phyloP scores from a whole-genome alignment of 228 moss, liverwort and hornwort species.

The Sphagnum magellanicum region DNA sequence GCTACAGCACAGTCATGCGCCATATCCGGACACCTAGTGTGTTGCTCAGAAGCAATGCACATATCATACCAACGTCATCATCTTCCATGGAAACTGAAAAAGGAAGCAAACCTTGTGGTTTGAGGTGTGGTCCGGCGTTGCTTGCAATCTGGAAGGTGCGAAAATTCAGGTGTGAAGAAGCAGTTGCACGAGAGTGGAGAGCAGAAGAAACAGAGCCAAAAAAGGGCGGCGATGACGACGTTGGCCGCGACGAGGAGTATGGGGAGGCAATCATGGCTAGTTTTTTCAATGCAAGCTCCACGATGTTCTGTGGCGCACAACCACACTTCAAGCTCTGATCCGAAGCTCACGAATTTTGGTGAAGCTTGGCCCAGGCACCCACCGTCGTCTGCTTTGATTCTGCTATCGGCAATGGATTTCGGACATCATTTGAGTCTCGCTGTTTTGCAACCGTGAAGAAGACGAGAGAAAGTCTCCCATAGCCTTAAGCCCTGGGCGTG shows the following conservation, averaged over 20 bases:
- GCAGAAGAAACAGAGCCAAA: not conserved
- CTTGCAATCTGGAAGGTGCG: too few species aligned
- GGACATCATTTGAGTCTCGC: too few species aligned
- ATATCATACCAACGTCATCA: too few species aligned
- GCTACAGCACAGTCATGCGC: too few species aligned
- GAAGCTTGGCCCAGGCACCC: not conserved
- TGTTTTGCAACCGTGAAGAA: not conserved
- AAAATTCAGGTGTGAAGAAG: too few species aligned
- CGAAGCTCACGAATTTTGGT: slow-evolving; percentile 48
- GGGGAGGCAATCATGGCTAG: slow-evolving; percentile 18
- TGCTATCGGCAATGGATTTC: too few species aligned
- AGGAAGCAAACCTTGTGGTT: too few species aligned
- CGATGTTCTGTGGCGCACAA: slow-evolving; percentile 13
- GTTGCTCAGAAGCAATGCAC: too few species aligned
- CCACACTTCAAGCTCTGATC: slow-evolving; percentile 18
- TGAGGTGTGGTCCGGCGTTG: too few species aligned
- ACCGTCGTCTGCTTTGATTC: too few species aligned
- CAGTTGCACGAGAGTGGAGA: not conserved
- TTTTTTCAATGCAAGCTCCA: slow-evolving; percentile 2
- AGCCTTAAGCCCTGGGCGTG: not conserved
- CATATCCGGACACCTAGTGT: too few species aligned
- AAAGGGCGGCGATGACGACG: slow-evolving; percentile 29
- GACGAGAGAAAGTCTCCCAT: not conserved
- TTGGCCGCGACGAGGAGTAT: slow-evolving; percentile 15
- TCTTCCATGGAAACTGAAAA: too few species aligned